These are phyloP conservation scores for Cronartium ribicola DNA, from an alignment of 1,284 basidiomycete species.

Conservation along the genomic window DNA sequence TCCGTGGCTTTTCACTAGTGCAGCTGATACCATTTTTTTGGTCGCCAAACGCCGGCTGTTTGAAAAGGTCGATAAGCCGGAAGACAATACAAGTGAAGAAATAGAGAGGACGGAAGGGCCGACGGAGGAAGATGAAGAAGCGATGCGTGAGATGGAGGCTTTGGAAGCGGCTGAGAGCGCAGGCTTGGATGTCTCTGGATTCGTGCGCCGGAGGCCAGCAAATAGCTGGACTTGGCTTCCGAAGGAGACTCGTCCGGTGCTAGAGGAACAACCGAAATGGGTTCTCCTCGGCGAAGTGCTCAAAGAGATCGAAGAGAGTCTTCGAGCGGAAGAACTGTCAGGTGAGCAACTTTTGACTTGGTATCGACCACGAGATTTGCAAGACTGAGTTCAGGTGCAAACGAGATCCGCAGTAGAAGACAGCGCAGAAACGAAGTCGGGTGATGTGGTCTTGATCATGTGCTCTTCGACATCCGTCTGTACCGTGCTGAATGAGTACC, in stretches of 20 bases:
- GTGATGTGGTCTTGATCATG: slow-evolving; percentile 68
- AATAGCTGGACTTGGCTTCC: slow-evolving; percentile 62
- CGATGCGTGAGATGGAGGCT: slow-evolving; percentile 29
- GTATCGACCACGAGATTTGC: not conserved
- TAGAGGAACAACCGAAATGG: slow-evolving; percentile 97
- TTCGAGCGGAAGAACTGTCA: slow-evolving; percentile 53
- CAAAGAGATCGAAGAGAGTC: slow-evolving; percentile 86
- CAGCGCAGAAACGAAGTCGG: slow-evolving; percentile 54
- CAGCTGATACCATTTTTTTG: slow-evolving; percentile 80
- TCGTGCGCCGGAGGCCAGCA: not conserved
- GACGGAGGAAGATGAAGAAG: slow-evolving; percentile 43
- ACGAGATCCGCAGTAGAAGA: slow-evolving; percentile 50
- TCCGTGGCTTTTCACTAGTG: slow-evolving; percentile 81
- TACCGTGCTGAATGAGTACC: slow-evolving; percentile 69
- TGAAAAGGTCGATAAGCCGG: slow-evolving; percentile 51
- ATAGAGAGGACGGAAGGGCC: slow-evolving; percentile 12
- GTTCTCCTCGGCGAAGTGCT: slow-evolving; percentile 74
- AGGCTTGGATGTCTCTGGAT: slow-evolving; percentile 16
- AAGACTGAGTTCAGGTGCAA: slow-evolving; percentile 45
- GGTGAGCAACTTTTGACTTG: slow-evolving; percentile 12
- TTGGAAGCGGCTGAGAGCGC: slow-evolving; percentile 29
- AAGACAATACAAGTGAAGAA: slow-evolving; percentile 13
- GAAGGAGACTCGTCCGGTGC: slow-evolving; percentile 71
- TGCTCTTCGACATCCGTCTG: slow-evolving; percentile 74
- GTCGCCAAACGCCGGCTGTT: slow-evolving; percentile 77